Conservation (phyloP, 495 filamentous ascomycete species). For the Evernia prunastri region DNA sequence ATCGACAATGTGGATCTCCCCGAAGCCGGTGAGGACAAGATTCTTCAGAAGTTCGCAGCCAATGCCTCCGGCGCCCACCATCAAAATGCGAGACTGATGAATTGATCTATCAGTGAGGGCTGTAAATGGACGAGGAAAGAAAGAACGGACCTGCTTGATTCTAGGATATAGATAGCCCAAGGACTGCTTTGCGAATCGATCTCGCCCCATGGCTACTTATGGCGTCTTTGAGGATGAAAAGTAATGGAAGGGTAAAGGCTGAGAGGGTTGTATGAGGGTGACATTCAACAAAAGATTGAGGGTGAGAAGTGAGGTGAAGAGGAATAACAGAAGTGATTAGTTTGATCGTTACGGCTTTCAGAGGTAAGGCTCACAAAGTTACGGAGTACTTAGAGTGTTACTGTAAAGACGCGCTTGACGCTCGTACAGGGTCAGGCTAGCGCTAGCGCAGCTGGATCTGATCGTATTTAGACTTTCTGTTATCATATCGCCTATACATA, state of each 20-base stretch:
- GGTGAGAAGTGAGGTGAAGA: constrained; percentile 21
- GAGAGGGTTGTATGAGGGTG: constrained; percentile 18
- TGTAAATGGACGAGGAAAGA: not conserved
- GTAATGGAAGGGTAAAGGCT: constrained; percentile 19
- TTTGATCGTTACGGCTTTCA: not conserved
- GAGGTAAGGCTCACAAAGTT: not conserved
- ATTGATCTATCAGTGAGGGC: constrained; percentile 16
- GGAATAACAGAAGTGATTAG: not conserved
- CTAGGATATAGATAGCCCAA: constrained; percentile 53
- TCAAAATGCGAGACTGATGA: constrained; percentile 74
- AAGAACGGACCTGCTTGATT: constrained; percentile 56
- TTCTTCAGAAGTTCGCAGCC: constrained; percentile 98
- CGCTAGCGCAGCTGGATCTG: constrained; percentile 4
- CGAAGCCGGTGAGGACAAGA: constrained; percentile 87
- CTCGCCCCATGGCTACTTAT: constrained; percentile 44
- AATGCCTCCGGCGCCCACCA: constrained; percentile 95
- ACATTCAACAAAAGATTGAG: constrained; percentile 26
- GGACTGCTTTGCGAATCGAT: constrained; percentile 54
- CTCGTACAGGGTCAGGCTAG: not conserved
- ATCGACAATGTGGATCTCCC: constrained; percentile 92
- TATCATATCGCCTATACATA: not conserved
- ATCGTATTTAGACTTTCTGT: constrained; percentile 4
- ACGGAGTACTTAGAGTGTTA: not conserved
- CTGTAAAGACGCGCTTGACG: constrained; percentile 2
- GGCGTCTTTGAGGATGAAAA: not conserved